Conservation (phyloP, 176 grass and related monocot genomes). For the Musa acuminata region DNA sequence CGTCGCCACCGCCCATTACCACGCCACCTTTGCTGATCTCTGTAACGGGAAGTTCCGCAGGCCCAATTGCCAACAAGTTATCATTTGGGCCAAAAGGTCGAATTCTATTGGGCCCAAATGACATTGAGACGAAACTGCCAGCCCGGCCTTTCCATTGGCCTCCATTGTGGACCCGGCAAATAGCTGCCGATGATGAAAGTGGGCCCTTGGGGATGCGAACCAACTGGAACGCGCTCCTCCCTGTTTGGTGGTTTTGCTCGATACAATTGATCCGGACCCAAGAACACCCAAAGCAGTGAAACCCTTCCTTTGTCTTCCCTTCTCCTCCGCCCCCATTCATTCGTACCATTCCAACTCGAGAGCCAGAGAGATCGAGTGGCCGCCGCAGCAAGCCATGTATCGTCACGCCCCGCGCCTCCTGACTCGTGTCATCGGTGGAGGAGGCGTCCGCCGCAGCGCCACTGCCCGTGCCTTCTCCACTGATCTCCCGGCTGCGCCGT, state of each 20-base stretch:
- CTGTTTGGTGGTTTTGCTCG: not conserved
- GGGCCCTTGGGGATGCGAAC: no score
- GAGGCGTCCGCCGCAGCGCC: not conserved
- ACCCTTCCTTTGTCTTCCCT: not conserved
- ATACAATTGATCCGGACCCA: no score
- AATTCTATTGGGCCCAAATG: no score
- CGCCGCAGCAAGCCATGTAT: not conserved
- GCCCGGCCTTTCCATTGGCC: no score
- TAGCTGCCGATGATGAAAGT: no score
- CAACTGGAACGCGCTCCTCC: not conserved
- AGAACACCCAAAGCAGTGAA: no score
- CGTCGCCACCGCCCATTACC: slow-evolving; percentile 51
- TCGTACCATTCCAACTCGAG: no score
- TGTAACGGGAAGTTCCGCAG: not conserved
- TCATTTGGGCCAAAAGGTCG: no score
- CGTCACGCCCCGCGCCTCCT: slow-evolving; percentile 11
- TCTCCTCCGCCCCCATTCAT: no score
- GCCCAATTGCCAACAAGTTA: not conserved
- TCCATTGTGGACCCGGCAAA: no score
- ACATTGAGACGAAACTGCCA: no score
- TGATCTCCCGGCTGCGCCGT: not conserved
- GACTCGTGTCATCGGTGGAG: not conserved
- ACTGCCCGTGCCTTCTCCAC: not conserved
- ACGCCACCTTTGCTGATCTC: slow-evolving; percentile 9
- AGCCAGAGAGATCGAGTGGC: no score